A percentile compares a stretch with the other conserved stretches of the same genome.
Conservation (phyloP, 2,329 filamentous ascomycete species). For the Ceratocystiopsis brevicomis region DNA sequence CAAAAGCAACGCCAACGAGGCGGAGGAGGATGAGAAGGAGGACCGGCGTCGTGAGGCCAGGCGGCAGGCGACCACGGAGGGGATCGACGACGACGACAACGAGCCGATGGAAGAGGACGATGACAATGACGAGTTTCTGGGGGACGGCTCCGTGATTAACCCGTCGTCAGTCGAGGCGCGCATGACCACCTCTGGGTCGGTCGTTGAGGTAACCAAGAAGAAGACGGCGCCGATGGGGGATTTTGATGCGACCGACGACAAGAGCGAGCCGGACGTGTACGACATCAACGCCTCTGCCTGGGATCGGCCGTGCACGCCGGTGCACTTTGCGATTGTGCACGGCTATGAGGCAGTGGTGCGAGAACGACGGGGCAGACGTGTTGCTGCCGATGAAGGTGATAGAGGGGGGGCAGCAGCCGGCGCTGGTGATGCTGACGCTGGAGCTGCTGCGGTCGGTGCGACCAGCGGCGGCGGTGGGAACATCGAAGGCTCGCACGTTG, state of each 20-base stretch:
- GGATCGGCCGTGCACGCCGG: constrained; percentile 54
- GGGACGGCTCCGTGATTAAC: neutral
- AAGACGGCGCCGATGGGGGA: constrained; percentile 10
- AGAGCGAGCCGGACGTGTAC: constrained; percentile 59
- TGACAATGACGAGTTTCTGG: constrained; percentile 20
- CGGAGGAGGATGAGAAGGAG: constrained; percentile 40
- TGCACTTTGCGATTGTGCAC: constrained; percentile 61
- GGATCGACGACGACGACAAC: constrained; percentile 13
- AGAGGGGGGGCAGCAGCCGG: constrained; percentile 18
- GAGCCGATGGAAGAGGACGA: constrained; percentile 24
- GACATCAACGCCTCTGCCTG: constrained; percentile 63
- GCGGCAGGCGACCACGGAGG: neutral
- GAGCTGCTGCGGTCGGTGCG: constrained; percentile 47
- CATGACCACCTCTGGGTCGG: constrained; percentile 32
- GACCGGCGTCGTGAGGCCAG: constrained; percentile 25
- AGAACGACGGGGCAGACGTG: constrained; percentile 59
- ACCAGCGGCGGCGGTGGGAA: constrained; percentile 49
- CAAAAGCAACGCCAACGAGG: constrained; percentile 57
- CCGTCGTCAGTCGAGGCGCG: no score
- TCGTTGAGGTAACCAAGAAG: constrained; percentile 41
- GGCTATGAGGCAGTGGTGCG: constrained; percentile 50
- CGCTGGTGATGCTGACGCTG: constrained; percentile 47
- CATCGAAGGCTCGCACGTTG: constrained; percentile 45
- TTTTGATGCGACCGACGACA: constrained; percentile 6
- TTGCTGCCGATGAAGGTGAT: constrained; percentile 52